These are phyloP conservation scores for Echeveria elegans DNA, from an alignment of 164 flowering plant genomes.

Conservation along the genomic window DNA sequence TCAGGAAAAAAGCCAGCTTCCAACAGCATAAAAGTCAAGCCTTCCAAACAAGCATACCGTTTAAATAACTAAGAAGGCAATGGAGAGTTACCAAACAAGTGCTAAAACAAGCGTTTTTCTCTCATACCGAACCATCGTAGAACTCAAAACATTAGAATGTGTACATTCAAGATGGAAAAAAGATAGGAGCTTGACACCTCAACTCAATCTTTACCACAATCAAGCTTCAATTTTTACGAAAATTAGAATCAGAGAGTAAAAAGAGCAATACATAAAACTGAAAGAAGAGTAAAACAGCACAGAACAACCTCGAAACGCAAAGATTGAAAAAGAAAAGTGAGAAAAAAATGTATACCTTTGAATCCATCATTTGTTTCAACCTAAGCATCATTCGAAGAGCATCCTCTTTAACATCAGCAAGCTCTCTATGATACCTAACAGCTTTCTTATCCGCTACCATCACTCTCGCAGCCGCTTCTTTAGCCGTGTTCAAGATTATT, in stretches of 20 bases:
- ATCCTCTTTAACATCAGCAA: slow-evolving; percentile 28
- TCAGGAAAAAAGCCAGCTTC: not conserved
- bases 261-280: not conserved
- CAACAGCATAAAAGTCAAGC: not conserved
- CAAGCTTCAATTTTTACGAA: not conserved
- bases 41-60: not conserved
- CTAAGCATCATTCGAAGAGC: slow-evolving; percentile 34
- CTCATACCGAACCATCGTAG: not conserved
- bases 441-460: slow-evolving; percentile 33
- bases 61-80: no score
- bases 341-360: slow-evolving; percentile 18
- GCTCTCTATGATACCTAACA: slow-evolving; percentile 24
- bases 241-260: not conserved
- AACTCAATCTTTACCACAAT: not conserved
- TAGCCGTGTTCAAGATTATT: slow-evolving; percentile 39
- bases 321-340: no score
- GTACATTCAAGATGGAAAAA: not conserved
- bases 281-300: not conserved
- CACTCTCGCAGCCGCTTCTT: slow-evolving; percentile 43
- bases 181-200: no score
- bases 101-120: not conserved
- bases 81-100: not conserved
- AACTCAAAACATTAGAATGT: not conserved
- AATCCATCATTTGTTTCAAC: slow-evolving; percentile 34
- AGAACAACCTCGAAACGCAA: not conserved